Base-by-base conservation (phyloP, 106 monocot genomes). In the Alisma plantagoaquatica region DNA sequence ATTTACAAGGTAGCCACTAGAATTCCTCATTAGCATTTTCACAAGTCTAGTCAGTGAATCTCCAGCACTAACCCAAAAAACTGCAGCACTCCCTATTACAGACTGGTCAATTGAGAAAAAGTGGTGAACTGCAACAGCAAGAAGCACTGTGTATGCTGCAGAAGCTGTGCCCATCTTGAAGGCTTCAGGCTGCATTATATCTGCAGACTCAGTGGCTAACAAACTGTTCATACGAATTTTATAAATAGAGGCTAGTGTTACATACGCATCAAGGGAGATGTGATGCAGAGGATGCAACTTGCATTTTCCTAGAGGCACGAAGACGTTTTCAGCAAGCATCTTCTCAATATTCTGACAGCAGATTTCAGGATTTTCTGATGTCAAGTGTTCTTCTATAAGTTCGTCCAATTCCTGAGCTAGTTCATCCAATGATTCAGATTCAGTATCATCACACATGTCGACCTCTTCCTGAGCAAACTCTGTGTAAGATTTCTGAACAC, bases 231-330 rank as follows among this genome's bases (percentile, higher is more conserved):
- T 63, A 22, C 29, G 51, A 38, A 62, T 50, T 46, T 54, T 71
- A 50, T 70, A 87, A 2, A 75, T 51, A 53, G 93, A 93, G 54
- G 80, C 68, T 45, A 93, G 80, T 29, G 42, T 64, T 27, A 83
- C 70, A 42, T 77, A 93, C 11, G 80, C 61, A 41, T 56, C 75
- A 4, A 87, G 61, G 46, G 87, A 83, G 15, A 92, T 59, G 55
- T 79, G 66, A 69, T 87, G 77, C 48, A 80, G 59, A 8, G 83
- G 83, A n/a, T 93, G 87, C 53, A 93, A 61, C 47, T 30, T 64
- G 41, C 68, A 74, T 38, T 44, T 63, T 31, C 27, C 53, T 63
- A 23, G 22, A 0, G 41, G 47, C 32, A 32, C 47, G 38, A 59
- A 41, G 17, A 27, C 46, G 61, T 49, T 56, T 31, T 63, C 29